These are phyloP conservation scores for Aspergillus vadensis DNA, from an alignment of 2,329 filamentous ascomycete genomes.

Conservation along the genomic window DNA sequence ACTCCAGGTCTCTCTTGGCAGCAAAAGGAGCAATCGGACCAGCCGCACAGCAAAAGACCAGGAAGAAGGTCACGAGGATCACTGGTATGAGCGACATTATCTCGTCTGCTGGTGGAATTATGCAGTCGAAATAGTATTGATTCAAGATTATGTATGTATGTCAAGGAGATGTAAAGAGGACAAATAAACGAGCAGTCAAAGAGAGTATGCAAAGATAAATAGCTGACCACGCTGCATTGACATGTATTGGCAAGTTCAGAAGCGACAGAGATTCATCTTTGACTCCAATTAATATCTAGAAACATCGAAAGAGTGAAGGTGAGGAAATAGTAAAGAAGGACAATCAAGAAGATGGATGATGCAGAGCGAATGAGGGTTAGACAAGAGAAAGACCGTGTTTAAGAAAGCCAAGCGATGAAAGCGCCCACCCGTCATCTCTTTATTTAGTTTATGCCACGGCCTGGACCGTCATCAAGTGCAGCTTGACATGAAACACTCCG, in stretches of 20 bases:
- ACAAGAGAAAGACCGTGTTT: neutral
- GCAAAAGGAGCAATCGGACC: conserved; percentile 30
- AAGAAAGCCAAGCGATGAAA: neutral
- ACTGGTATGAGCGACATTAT: conserved; percentile 10
- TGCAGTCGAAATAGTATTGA: neutral
- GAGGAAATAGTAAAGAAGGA: neutral
- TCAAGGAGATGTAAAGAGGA: too few species aligned
- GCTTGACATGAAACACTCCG: neutral
- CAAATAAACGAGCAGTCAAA: conserved; percentile 3
- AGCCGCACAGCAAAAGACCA: conserved; percentile 19
- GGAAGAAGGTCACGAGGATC: conserved; percentile 10
- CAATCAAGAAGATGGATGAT: neutral
- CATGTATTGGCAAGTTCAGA: neutral
- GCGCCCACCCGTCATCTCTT: conserved; percentile 4
- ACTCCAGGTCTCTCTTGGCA: conserved; percentile 2
- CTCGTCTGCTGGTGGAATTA: neutral
- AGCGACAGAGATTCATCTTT: neutral
- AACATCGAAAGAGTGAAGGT: conserved; percentile 1
- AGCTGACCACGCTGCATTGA: neutral
- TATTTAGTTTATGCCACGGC: neutral
- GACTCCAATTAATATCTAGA: neutral
- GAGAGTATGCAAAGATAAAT: conserved; percentile 7
- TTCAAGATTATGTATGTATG: too few species aligned
- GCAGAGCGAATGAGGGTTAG: neutral
- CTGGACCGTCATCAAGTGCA: conserved; percentile 8